Evolutionary conservation across 2,329 filamentous ascomycete species (phyloP).

Genomic region (Chrysoporthe cubensis): DNA sequence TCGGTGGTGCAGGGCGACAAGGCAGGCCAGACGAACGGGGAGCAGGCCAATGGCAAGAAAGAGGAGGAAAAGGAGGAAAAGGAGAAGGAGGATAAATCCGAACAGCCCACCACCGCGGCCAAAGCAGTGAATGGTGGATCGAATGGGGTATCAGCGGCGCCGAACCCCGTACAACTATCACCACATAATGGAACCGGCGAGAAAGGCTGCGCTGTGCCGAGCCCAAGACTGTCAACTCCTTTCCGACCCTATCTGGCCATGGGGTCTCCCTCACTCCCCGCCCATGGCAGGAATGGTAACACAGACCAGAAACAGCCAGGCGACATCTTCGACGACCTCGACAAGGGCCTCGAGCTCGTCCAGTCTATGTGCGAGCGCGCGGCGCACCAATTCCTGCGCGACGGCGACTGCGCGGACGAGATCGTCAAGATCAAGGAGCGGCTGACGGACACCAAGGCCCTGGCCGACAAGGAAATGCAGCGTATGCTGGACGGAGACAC

Average conservation of each 20-base stretch:
- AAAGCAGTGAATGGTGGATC: slow-evolving; percentile 28
- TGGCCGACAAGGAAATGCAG: slow-evolving; percentile 63
- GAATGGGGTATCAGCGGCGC: slow-evolving; percentile 27
- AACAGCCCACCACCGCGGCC: slow-evolving; percentile 33
- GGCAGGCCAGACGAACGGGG: not conserved
- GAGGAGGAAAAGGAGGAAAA: slow-evolving; percentile 22
- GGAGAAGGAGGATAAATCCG: slow-evolving; percentile 25
- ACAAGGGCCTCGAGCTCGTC: slow-evolving; percentile 78
- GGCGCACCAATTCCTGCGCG: slow-evolving; percentile 86
- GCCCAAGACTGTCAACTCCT: not conserved
- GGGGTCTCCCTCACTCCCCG: slow-evolving; percentile 1
- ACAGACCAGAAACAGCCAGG: slow-evolving; percentile 36
- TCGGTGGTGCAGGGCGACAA: slow-evolving; percentile 2
- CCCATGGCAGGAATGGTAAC: slow-evolving; percentile 31
- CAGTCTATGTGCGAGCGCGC: slow-evolving; percentile 84
- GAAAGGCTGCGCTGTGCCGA: slow-evolving; percentile 11
- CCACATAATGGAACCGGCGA: not conserved
- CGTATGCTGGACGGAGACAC: slow-evolving; percentile 58
- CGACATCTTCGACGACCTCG: slow-evolving; percentile 72
- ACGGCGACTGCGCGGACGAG: slow-evolving; percentile 82
- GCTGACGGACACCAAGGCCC: slow-evolving; percentile 64
- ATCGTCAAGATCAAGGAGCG: slow-evolving; percentile 70
- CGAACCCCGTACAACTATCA: slow-evolving; percentile 11
- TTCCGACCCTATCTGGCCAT: slow-evolving; percentile 29
- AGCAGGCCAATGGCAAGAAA: slow-evolving; percentile 16